These are phyloP conservation scores for Piedraia hortae DNA, from an alignment of 2,329 filamentous ascomycete species.

Conservation along the genomic window DNA sequence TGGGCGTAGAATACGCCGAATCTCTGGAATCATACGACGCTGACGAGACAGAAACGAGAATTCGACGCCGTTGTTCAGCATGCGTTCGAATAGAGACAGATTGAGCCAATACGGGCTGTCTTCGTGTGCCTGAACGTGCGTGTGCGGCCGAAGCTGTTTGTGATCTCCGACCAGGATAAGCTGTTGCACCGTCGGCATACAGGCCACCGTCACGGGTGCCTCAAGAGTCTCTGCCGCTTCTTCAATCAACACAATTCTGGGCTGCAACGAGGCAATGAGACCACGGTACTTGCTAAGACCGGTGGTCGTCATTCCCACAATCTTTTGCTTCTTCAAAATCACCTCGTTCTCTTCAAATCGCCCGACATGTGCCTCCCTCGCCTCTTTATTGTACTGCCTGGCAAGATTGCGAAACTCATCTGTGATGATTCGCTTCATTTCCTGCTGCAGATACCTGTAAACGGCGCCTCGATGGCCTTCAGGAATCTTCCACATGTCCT, in stretches of 20 bases:
- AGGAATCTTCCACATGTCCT: conserved; percentile 35
- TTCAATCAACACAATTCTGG: conserved; percentile 45
- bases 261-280: conserved; percentile 36
- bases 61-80: conserved; percentile 37
- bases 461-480: conserved; percentile 29
- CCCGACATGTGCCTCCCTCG: conserved; percentile 26
- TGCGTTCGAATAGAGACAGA: conserved; percentile 52
- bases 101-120: conserved; percentile 36
- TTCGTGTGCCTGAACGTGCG: conserved; percentile 31
- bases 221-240: conserved; percentile 55
- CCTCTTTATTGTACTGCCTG: conserved; percentile 22
- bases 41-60: conserved; percentile 40
- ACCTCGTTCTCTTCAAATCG: conserved; percentile 31
- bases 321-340: conserved; percentile 30
- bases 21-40: conserved; percentile 43
- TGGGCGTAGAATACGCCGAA: conserved; percentile 30
- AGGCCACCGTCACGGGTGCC: conserved; percentile 30
- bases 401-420: conserved; percentile 23
- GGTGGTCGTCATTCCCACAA: conserved; percentile 49
- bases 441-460: conserved; percentile 35
- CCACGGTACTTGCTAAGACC: conserved; percentile 56
- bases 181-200: conserved; percentile 33
- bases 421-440: conserved; percentile 23
- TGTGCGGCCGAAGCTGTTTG: conserved; percentile 46
- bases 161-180: conserved; percentile 53